A percentile compares a stretch with the other conserved stretches of the same genome.
phyloP scores from a whole-genome alignment of 2,329 filamentous ascomycete genomes.

The Fusarium vanettenii region DNA sequence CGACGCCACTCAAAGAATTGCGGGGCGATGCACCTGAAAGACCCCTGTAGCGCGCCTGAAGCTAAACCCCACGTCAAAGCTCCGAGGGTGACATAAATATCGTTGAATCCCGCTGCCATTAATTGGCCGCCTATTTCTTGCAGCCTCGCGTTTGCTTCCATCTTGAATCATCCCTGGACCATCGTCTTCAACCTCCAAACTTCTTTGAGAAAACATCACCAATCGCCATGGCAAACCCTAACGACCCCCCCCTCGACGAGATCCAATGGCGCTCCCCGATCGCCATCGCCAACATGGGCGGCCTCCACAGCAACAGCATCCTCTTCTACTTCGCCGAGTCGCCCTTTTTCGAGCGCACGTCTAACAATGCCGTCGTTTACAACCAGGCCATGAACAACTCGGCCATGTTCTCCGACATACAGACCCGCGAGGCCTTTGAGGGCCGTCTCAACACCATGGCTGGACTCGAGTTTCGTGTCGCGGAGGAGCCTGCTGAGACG shows the following conservation, averaged over 20 bases:
- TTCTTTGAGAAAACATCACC: constrained; percentile 15
- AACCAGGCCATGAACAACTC: constrained; percentile 72
- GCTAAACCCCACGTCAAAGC: constrained; percentile 34
- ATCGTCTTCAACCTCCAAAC: background rate
- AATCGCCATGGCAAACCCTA: constrained; percentile 55
- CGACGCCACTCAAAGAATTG: constrained; percentile 14
- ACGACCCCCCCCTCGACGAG: constrained; percentile 71
- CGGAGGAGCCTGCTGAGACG: constrained; percentile 72
- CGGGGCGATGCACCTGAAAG: constrained; percentile 13
- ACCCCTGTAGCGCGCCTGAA: constrained; percentile 17
- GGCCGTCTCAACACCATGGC: constrained; percentile 72
- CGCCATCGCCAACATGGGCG: constrained; percentile 62
- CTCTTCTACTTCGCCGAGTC: constrained; percentile 76
- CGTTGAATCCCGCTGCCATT: rapidly evolving
- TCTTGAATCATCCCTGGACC: background rate
- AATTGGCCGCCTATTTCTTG: background rate
- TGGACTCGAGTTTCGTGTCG: constrained; percentile 74
- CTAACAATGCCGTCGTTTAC: constrained; percentile 74
- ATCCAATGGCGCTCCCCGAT: constrained; percentile 72
- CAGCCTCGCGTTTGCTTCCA: background rate
- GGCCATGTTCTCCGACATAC: constrained; percentile 66
- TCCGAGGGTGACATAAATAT: background rate
- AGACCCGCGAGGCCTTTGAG: constrained; percentile 73
- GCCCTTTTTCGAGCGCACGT: constrained; percentile 75
- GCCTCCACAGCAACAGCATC: constrained; percentile 73